phyloP scores from a whole-genome alignment of 2,329 filamentous ascomycete genomes.

The Talaromyces marneffei region DNA sequence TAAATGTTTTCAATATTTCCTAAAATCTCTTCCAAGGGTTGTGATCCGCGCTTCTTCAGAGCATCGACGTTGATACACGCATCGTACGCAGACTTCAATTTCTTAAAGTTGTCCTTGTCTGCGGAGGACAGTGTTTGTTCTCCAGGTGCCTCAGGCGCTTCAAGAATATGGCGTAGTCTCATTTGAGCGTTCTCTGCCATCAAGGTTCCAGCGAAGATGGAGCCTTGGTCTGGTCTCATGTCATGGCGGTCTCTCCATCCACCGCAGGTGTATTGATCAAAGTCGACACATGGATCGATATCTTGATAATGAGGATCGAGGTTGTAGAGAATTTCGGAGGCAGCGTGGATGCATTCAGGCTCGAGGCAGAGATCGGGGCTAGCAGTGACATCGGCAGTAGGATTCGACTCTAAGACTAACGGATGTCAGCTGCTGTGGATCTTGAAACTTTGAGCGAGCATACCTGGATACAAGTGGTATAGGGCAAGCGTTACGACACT shows the following conservation, averaged over 20 bases:
- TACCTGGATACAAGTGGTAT: background rate
- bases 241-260: slow-evolving; percentile 61
- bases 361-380: slow-evolving; percentile 7
- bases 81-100: slow-evolving; percentile 59
- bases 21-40: slow-evolving; percentile 55
- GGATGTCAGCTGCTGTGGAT: background rate
- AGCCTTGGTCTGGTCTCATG: slow-evolving; percentile 58
- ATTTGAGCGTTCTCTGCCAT: slow-evolving; percentile 57
- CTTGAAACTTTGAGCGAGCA: background rate
- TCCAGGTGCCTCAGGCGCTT: slow-evolving; percentile 42
- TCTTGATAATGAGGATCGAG: slow-evolving; percentile 56
- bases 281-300: slow-evolving; percentile 64
- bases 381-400: background rate
- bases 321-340: slow-evolving; percentile 58
- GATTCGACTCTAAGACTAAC: background rate
- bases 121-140: slow-evolving; percentile 28
- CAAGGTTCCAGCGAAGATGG: slow-evolving; percentile 54
- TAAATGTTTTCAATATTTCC: slow-evolving; percentile 47
- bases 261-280: slow-evolving; percentile 62
- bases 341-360: slow-evolving; percentile 58
- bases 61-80: slow-evolving; percentile 60
- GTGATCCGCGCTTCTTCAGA: slow-evolving; percentile 51
- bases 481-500: background rate
- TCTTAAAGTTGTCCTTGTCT: slow-evolving; percentile 52
- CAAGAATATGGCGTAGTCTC: slow-evolving; percentile 57